Percentiles rank a stretch among this genome's conserved stretches.
These are phyloP conservation scores for Styphnolobium japonicum DNA, from an alignment of 306 rosid species.

Conservation along the genomic window DNA sequence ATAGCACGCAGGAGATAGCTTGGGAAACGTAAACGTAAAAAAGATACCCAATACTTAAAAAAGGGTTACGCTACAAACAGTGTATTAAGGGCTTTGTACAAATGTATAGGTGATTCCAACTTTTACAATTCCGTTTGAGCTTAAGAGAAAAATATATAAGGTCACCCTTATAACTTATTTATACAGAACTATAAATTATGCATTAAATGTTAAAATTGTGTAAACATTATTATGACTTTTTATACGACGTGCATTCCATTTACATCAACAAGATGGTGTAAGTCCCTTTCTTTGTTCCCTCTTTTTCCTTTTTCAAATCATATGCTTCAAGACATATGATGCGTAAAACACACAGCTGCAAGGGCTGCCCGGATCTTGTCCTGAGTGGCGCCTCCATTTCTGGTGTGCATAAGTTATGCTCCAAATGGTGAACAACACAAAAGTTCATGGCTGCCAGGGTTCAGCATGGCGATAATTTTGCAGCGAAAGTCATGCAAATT, in stretches of 20 bases:
- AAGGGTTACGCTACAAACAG: too few relatives aligned
- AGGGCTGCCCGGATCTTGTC: neutral
- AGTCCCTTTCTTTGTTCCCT: neutral
- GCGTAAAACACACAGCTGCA: neutral
- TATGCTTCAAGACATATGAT: neutral
- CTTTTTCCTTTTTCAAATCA: neutral
- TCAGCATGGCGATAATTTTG: neutral
- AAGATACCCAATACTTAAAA: too few relatives aligned
- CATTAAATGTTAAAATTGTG: too few relatives aligned
- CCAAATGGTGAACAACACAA: neutral
- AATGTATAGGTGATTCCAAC: too few relatives aligned
- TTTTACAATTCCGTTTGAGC: too few relatives aligned
- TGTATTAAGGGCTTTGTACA: too few relatives aligned
- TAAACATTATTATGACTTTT: too few relatives aligned
- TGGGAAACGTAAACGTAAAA: too few relatives aligned
- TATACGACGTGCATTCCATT: neutral
- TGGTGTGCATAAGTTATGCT: neutral
- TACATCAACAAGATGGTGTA: neutral
- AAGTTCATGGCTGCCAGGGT: neutral
- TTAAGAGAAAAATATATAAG: too few relatives aligned
- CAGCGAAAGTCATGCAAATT: constrained; percentile 10
- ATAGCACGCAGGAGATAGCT: too few relatives aligned
- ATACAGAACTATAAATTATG: too few relatives aligned
- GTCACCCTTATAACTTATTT: too few relatives aligned
- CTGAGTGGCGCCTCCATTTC: neutral